phyloP scores from a whole-genome alignment of 225 moss, liverwort and hornwort species.

The Climacium dendroides region DNA sequence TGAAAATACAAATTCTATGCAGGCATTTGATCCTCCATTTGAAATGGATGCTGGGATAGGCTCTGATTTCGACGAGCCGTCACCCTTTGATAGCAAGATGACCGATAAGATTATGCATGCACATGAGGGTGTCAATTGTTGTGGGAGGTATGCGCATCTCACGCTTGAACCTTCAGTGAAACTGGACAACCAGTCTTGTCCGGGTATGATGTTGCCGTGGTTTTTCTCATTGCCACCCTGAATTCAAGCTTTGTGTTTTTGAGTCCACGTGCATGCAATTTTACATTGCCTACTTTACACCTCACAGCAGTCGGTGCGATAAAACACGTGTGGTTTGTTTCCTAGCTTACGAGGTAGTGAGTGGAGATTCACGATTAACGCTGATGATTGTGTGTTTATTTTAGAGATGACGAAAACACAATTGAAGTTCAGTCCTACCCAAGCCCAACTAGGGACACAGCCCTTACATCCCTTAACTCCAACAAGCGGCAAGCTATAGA shows the following conservation, averaged over 20 bases:
- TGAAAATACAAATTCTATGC: not conserved
- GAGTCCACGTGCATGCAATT: not conserved
- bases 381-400: not conserved
- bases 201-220: not conserved
- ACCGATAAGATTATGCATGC: conserved; percentile 10
- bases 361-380: not conserved
- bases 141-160: conserved; percentile 25
- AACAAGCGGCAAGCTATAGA: conserved; percentile 57
- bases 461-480: conserved; percentile 8
- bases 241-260: not conserved
- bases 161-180: not conserved
- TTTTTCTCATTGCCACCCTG: not conserved
- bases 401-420: conserved; percentile 27
- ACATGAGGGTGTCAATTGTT: not conserved
- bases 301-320: not conserved
- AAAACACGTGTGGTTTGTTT: not conserved
- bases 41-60: conserved; percentile 45
- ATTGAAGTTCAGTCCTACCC: conserved; percentile 14
- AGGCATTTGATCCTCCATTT: conserved; percentile 81
- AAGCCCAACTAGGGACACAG: conserved; percentile 21
- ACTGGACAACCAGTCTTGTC: not conserved
- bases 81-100: not conserved
- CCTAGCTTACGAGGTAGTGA: not conserved
- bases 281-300: not conserved
- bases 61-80: conserved; percentile 13